These are phyloP conservation scores for Pleoardoris graminearum DNA, from an alignment of 2,329 filamentous ascomycete species.

Conservation along the genomic window DNA sequence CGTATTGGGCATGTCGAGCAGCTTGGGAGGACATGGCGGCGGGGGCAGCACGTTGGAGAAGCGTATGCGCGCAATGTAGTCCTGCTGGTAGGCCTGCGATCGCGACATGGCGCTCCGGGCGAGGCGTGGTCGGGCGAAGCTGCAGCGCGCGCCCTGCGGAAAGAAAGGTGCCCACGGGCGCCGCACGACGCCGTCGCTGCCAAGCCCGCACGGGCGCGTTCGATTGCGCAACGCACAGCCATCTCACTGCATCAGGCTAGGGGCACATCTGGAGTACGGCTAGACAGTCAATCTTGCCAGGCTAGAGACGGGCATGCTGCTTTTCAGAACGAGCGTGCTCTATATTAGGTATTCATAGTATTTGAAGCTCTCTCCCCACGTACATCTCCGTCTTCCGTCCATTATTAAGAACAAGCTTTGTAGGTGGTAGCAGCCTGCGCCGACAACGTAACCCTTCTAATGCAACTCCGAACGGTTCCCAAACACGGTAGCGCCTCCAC, in stretches of 20 bases:
- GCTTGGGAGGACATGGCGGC: slow-evolving; percentile 91
- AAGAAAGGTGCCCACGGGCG: slow-evolving; percentile 22
- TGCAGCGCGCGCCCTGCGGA: slow-evolving; percentile 12
- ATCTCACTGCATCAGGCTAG: too few relatives aligned
- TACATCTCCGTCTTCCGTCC: slow-evolving; percentile 27
- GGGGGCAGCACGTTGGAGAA: slow-evolving; percentile 96
- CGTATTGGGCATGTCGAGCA: slow-evolving; percentile 94
- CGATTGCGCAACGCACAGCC: too few relatives aligned
- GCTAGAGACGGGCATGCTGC: too few relatives aligned
- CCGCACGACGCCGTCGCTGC: not conserved
- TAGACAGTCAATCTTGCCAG: too few relatives aligned
- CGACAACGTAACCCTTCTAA: slow-evolving; percentile 18
- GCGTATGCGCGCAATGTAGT: slow-evolving; percentile 94
- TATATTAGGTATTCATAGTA: slow-evolving; percentile 34
- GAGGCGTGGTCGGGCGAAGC: not conserved
- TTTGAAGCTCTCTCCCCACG: slow-evolving; percentile 23
- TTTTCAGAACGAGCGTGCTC: slow-evolving; percentile 30
- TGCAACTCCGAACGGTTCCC: slow-evolving; percentile 29
- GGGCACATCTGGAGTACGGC: too few relatives aligned
- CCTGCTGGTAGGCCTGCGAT: slow-evolving; percentile 69
- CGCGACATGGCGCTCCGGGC: slow-evolving; percentile 24
- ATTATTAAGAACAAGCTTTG: slow-evolving; percentile 28
- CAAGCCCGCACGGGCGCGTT: not conserved
- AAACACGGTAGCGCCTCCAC: slow-evolving; percentile 4
- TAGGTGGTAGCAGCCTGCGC: slow-evolving; percentile 19